These are phyloP conservation scores for Kodamaea fungicola DNA, from an alignment of 1,139 yeast species.

Conservation along the genomic window DNA sequence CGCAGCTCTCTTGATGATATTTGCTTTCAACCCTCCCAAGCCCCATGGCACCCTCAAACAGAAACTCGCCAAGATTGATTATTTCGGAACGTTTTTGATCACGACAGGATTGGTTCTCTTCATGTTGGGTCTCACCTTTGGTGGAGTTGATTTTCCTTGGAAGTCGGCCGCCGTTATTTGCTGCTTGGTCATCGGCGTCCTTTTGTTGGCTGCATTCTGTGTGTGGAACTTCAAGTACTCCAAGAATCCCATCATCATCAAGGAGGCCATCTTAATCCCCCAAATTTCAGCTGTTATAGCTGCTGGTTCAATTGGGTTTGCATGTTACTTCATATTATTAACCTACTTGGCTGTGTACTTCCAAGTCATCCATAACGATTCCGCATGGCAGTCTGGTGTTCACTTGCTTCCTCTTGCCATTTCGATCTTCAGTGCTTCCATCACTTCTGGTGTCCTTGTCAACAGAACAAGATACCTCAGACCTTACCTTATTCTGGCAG, in stretches of 20 bases:
- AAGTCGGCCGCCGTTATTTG: conserved; percentile 53
- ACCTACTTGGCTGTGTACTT: conserved; percentile 26
- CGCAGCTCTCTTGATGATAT: conserved; percentile 42
- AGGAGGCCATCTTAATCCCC: conserved; percentile 26
- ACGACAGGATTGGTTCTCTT: conserved; percentile 40
- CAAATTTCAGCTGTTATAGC: conserved; percentile 12
- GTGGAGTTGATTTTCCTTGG: conserved; percentile 47
- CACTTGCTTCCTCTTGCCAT: conserved; percentile 35
- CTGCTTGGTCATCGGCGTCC: conserved; percentile 55
- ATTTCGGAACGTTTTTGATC: conserved; percentile 41
- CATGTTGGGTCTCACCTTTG: conserved; percentile 51
- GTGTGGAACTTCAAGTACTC: conserved; percentile 49
- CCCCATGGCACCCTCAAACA: conserved; percentile 36
- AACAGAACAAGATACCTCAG: conserved; percentile 30
- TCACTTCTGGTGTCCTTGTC: conserved; percentile 26
- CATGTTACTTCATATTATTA: conserved; percentile 9
- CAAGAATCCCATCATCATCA: conserved; percentile 44
- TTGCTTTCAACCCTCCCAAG: conserved; percentile 59
- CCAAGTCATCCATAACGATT: conserved; percentile 30
- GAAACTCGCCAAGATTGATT: conserved; percentile 46
- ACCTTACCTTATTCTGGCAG: conserved; percentile 25
- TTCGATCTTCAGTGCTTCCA: conserved; percentile 28
- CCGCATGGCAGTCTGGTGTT: conserved; percentile 37
- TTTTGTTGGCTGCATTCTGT: conserved; percentile 35
- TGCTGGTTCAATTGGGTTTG: conserved; percentile 8